Base-by-base conservation (phyloP, 768 basidiomycete genomes). In the Dentipellis fragilis region DNA sequence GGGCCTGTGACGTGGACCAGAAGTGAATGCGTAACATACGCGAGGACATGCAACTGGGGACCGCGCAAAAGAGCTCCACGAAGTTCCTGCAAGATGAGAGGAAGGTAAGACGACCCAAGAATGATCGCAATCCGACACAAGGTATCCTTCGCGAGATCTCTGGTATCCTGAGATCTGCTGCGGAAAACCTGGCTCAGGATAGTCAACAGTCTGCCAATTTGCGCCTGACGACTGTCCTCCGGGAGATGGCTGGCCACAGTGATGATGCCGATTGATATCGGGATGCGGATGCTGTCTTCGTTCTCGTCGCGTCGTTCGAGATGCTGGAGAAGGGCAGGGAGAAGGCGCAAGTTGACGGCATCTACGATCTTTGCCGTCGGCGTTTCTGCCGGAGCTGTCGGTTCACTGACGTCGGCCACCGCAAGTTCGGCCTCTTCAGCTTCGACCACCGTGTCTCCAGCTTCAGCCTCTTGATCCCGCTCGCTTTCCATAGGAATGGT, bases 41-140 rank as follows among this genome's bases (percentile, higher is more conserved):
- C 93, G 34, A 97, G 75, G 16, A 98, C 83, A 67, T 99, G 95
- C 0, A 97, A 78, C 54, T 98, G 95, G 1, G 96, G 95, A 6
- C 96, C 96, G 17, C 94, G 88, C 37, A 82, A 64, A 29, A 99
- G 80, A 1, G 94, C 91, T 0, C 75, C 80, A n/a, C 89, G 80
- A 50, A 98, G 73, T 66, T 97, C 93, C 37, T 81, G 82, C 39
- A 97, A 69, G 34, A 89, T 75, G 14, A 81, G 68, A 0, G 85
- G 78, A 9, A 98, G 80, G 66, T 88, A 90, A 0, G 75, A 69
- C 0, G 89, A 80, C 0, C 92, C 93, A 7, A 93, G 72, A 17
- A 75, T 75, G 11, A 84, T 74, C 1, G 80, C 82, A 48, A 97
- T 92, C 49, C 86, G 87, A 64, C 83, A 85, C 7, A 96, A 69